phyloP scores from a whole-genome alignment of 805 yeast species.

The Pichia nanzhaoensis region DNA sequence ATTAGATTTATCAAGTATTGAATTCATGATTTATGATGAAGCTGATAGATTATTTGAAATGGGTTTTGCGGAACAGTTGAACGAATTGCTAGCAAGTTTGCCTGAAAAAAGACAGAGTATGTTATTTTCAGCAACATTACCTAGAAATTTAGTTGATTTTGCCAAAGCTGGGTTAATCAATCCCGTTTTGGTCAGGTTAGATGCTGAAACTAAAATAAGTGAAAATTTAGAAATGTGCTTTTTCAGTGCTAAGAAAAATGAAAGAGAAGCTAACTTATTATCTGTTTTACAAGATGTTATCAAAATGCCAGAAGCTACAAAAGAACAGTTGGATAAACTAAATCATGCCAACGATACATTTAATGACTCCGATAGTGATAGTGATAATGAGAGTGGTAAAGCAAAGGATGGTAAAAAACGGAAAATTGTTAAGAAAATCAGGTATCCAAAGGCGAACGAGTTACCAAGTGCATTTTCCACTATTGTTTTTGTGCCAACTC shows the following conservation, averaged over 20 bases:
- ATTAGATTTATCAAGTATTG: constrained; percentile 72
- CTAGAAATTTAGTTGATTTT: constrained; percentile 86
- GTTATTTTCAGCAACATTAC: constrained; percentile 91
- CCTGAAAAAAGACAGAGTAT: constrained; percentile 83
- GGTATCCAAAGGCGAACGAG: constrained; percentile 72
- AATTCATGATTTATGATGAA: constrained; percentile 92
- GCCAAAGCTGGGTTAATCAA: constrained; percentile 94
- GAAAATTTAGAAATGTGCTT: constrained; percentile 89
- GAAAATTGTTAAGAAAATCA: constrained; percentile 28
- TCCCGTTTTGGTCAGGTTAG: constrained; percentile 88
- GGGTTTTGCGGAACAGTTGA: constrained; percentile 92
- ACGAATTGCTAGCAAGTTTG: constrained; percentile 76
- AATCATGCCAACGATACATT: constrained; percentile 40
- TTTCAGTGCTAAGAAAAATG: constrained; percentile 70
- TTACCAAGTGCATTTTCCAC: constrained; percentile 84
- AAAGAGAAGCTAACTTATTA: constrained; percentile 82
- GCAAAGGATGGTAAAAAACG: constrained; percentile 28
- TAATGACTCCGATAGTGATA: constrained; percentile 49
- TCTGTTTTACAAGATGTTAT: constrained; percentile 77
- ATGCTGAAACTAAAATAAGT: constrained; percentile 85
- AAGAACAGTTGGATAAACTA: constrained; percentile 55
- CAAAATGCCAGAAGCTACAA: constrained; percentile 72
- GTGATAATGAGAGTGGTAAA: constrained; percentile 32
- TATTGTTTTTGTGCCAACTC: constrained; percentile 90
- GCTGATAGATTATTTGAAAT: constrained; percentile 95